These are phyloP conservation scores for Amniculicola lignicola DNA, from an alignment of 495 filamentous ascomycete species.

Conservation along the genomic window DNA sequence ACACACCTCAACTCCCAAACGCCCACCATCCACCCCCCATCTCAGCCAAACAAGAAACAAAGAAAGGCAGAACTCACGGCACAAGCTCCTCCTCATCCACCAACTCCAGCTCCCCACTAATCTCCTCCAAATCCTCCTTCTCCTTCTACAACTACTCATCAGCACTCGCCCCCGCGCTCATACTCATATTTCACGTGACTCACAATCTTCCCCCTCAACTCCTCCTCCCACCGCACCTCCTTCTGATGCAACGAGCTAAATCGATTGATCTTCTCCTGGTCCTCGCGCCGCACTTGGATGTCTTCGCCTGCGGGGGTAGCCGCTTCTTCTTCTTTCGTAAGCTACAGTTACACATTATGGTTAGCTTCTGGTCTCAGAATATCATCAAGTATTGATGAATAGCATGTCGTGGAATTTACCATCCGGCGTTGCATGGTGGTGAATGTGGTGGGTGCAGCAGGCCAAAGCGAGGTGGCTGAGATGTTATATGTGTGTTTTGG, in stretches of 20 bases:
- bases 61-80: conserved; percentile 56
- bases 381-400: background rate
- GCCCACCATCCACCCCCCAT: no score
- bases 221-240: conserved; percentile 71
- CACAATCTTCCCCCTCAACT: conserved; percentile 80
- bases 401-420: conserved; percentile 27
- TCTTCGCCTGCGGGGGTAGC: conserved; percentile 64
- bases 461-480: no score
- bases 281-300: conserved; percentile 87
- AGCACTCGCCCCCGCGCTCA: background rate
- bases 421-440: conserved; percentile 41
- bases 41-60: background rate
- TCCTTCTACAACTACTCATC: conserved; percentile 66
- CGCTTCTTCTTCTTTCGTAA: conserved; percentile 86
- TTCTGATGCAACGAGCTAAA: conserved; percentile 94
- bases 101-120: conserved; percentile 85
- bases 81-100: conserved; percentile 92
- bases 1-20: no score
- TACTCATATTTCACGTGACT: no score
- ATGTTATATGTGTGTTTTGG: no score
- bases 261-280: conserved; percentile 97
- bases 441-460: no score
- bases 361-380: conserved; percentile 1
- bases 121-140: conserved; percentile 94
- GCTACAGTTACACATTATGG: conserved; percentile 56